These are phyloP conservation scores for Apiosordaria backusii DNA, from an alignment of 495 filamentous ascomycete species.

Conservation along the genomic window DNA sequence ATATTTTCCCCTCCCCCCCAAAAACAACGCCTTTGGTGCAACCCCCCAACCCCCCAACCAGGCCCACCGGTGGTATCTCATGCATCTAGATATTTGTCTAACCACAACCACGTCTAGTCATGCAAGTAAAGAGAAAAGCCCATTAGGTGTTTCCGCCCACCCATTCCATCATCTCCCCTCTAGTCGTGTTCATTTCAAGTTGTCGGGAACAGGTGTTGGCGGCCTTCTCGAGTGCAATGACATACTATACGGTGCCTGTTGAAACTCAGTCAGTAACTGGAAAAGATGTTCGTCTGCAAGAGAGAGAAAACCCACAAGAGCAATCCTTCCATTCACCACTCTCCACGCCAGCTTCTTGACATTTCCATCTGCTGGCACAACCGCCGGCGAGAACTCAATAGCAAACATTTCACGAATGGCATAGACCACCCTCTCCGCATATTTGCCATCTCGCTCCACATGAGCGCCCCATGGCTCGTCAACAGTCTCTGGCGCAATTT, in stretches of 20 bases:
- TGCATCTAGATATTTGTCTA: slow-evolving; percentile 5
- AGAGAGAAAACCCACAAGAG: slow-evolving; percentile 62
- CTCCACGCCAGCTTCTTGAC: slow-evolving; percentile 91
- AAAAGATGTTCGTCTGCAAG: neutral
- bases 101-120: slow-evolving; percentile 11
- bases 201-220: slow-evolving; percentile 49
- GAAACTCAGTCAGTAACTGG: slow-evolving; percentile 12
- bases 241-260: slow-evolving; percentile 64
- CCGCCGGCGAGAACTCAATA: slow-evolving; percentile 88
- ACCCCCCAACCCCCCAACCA: neutral
- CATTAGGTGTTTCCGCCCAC: neutral
- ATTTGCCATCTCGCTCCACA: slow-evolving; percentile 83
- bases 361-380: slow-evolving; percentile 89
- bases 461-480: slow-evolving; percentile 79
- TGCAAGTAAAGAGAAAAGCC: slow-evolving; percentile 1
- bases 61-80: neutral
- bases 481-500: slow-evolving; percentile 77
- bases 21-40: neutral
- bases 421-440: slow-evolving; percentile 82
- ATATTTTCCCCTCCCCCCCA: neutral
- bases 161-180: neutral
- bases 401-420: slow-evolving; percentile 98
- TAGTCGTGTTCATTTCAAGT: slow-evolving; percentile 17
- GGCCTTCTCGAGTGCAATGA: slow-evolving; percentile 50
- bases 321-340: slow-evolving; percentile 91